Percentiles rank a stretch among this genome's conserved stretches.
phyloP scores from a whole-genome alignment of 2,329 filamentous ascomycete species.

The Bretziella fagacearum region DNA sequence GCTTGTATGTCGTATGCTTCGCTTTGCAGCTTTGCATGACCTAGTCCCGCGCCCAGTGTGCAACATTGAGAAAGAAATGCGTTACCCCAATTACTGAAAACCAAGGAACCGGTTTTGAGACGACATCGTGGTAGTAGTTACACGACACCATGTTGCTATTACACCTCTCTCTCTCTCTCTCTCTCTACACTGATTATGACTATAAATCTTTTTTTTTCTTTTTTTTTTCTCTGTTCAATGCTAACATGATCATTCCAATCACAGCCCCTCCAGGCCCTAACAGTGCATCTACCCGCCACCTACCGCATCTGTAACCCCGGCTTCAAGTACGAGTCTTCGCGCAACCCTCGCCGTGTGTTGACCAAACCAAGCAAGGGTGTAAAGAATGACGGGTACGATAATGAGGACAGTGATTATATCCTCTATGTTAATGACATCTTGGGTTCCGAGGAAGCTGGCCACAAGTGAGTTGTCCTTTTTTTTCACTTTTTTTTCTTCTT shows the following conservation, averaged over 20 bases:
- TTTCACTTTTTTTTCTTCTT: background rate
- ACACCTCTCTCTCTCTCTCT: background rate
- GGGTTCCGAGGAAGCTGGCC: conserved; percentile 90
- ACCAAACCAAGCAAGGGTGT: conserved; percentile 97
- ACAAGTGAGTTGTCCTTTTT: conserved; percentile 87
- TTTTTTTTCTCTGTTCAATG: background rate
- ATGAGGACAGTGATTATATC: conserved; percentile 98
- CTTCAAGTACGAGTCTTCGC: conserved; percentile 97
- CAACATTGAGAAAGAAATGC: background rate
- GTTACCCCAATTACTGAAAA: background rate
- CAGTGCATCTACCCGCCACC: conserved; percentile 78
- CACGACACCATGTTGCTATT: background rate
- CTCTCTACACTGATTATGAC: no score
- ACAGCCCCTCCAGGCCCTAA: conserved; percentile 90
- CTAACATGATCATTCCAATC: conserved; percentile 18
- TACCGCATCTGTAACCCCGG: conserved; percentile 96
- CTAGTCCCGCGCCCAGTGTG: no score
- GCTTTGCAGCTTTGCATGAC: no score
- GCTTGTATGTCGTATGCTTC: no score
- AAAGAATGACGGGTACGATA: conserved; percentile 98
- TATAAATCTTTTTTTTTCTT: background rate
- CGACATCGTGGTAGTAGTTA: background rate
- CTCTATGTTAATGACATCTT: conserved; percentile 98
- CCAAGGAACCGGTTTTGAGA: background rate
- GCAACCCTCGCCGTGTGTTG: conserved; percentile 85